phyloP scores from a whole-genome alignment of 805 yeast genomes.

The Saccharomycopsis oosterbeekiorum region DNA sequence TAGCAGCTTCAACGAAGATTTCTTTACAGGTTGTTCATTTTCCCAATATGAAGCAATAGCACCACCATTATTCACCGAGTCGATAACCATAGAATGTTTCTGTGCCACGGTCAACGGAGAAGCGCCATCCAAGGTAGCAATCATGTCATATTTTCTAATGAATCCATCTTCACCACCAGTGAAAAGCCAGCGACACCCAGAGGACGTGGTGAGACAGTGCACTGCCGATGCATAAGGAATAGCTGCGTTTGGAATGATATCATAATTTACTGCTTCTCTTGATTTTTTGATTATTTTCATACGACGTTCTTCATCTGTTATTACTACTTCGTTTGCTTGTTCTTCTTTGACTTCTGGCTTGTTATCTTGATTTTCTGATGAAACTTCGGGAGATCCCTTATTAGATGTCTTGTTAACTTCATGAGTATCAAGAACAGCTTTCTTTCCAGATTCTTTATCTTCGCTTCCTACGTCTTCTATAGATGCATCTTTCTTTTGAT shows the following conservation, averaged over 20 bases:
- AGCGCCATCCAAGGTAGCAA: slow-evolving; percentile 78
- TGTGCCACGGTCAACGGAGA: slow-evolving; percentile 85
- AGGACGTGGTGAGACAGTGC: slow-evolving; percentile 65
- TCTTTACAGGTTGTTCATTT: slow-evolving; percentile 76
- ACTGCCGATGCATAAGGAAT: slow-evolving; percentile 74
- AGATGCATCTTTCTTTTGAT: background rate
- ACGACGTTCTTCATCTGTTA: slow-evolving; percentile 22
- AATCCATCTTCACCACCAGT: slow-evolving; percentile 97
- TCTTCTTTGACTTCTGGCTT: slow-evolving; percentile 22
- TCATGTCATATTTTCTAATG: slow-evolving; percentile 80
- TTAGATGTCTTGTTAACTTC: background rate
- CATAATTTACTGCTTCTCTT: slow-evolving; percentile 52
- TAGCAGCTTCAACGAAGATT: slow-evolving; percentile 29
- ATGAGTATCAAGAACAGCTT: background rate
- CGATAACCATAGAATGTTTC: slow-evolving; percentile 69
- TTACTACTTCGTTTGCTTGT: slow-evolving; percentile 20
- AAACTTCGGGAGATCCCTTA: background rate
- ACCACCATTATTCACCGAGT: slow-evolving; percentile 78
- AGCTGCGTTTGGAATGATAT: slow-evolving; percentile 78
- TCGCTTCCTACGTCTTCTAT: background rate
- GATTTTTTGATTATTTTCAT: slow-evolving; percentile 29
- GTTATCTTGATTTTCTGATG: slow-evolving; percentile 1
- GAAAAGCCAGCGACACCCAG: slow-evolving; percentile 77
- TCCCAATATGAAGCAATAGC: slow-evolving; percentile 85
- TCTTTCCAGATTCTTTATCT: background rate